Percentiles rank a stretch among this genome's conserved stretches.
Evolutionary conservation across 257 asterid genomes (phyloP).

Genomic region (Coffea canephora): DNA sequence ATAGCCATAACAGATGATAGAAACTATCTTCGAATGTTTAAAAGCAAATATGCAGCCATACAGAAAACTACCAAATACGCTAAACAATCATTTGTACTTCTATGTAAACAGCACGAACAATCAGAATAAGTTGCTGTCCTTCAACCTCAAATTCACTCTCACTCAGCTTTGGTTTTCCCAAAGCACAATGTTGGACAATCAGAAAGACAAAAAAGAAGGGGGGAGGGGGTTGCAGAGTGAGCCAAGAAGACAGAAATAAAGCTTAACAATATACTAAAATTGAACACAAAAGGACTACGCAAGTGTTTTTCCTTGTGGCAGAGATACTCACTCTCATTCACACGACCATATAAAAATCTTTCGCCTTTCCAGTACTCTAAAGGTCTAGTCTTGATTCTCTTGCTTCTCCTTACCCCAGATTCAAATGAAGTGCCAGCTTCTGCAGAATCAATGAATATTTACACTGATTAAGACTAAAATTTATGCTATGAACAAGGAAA

Average conservation of each 20-base stretch:
- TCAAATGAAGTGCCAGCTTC: slow-evolving; percentile 74
- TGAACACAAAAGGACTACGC: neutral
- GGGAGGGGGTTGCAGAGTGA: neutral
- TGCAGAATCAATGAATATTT: slow-evolving; percentile 36
- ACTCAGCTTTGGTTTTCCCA: neutral
- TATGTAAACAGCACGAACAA: neutral
- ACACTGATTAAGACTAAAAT: slow-evolving; percentile 14
- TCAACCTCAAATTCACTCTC: neutral
- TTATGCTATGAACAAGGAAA: slow-evolving; percentile 1
- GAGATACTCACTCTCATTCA: slow-evolving; percentile 58
- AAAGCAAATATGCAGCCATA: neutral
- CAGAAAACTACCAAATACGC: neutral
- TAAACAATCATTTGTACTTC: neutral
- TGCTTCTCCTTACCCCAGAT: slow-evolving; percentile 84
- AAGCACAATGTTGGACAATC: neutral
- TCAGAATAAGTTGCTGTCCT: neutral
- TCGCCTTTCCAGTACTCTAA: slow-evolving; percentile 93
- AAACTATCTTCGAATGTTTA: neutral
- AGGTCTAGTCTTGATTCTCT: slow-evolving; percentile 76
- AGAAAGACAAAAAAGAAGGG: neutral
- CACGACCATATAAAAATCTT: slow-evolving; percentile 65
- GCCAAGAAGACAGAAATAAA: neutral
- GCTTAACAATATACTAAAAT: neutral
- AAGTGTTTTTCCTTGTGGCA: neutral
- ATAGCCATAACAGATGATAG: neutral